A percentile compares a stretch with the other conserved stretches of the same genome.
phyloP scores from a whole-genome alignment of 208 protist species.

The Leishmania arabica region DNA sequence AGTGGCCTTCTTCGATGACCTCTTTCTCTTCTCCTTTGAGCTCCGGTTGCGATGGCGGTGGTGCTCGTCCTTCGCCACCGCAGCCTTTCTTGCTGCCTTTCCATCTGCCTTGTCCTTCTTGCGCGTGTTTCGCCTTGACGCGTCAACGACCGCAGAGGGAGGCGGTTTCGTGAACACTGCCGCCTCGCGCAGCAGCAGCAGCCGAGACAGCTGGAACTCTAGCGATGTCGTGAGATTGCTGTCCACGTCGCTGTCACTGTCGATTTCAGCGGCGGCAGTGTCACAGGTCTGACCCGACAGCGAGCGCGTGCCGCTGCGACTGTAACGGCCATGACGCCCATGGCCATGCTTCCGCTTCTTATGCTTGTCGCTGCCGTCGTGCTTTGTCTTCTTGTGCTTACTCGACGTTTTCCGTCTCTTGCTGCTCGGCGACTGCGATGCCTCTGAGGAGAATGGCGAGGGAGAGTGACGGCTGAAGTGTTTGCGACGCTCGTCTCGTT shows the following conservation, averaged over 20 bases:
- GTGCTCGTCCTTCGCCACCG: not conserved
- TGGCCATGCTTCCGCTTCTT: slow-evolving; percentile 2
- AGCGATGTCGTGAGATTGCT: slow-evolving; percentile 29
- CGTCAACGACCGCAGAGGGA: not conserved
- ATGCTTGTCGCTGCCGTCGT: not conserved
- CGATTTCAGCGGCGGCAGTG: not conserved
- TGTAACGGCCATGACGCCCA: not conserved
- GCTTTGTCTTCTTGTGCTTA: not conserved
- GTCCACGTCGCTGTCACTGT: slow-evolving; percentile 23
- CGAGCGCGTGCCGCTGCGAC: not conserved
- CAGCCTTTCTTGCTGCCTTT: not conserved
- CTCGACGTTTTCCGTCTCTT: not conserved
- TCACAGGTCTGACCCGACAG: not conserved
- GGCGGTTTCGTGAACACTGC: not conserved
- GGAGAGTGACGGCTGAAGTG: not conserved
- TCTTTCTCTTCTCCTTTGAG: not conserved
- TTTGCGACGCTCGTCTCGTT: not conserved
- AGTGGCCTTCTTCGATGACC: not conserved
- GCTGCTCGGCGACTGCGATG: not conserved
- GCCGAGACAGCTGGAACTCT: slow-evolving; percentile 30
- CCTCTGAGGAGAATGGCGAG: not conserved
- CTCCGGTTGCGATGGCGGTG: slow-evolving; percentile 4
- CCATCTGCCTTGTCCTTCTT: not conserved
- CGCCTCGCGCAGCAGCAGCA: slow-evolving; percentile 21
- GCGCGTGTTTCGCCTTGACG: not conserved